These are phyloP conservation scores for Xylaria intraflava DNA, from an alignment of 495 filamentous ascomycete genomes.

Conservation along the genomic window DNA sequence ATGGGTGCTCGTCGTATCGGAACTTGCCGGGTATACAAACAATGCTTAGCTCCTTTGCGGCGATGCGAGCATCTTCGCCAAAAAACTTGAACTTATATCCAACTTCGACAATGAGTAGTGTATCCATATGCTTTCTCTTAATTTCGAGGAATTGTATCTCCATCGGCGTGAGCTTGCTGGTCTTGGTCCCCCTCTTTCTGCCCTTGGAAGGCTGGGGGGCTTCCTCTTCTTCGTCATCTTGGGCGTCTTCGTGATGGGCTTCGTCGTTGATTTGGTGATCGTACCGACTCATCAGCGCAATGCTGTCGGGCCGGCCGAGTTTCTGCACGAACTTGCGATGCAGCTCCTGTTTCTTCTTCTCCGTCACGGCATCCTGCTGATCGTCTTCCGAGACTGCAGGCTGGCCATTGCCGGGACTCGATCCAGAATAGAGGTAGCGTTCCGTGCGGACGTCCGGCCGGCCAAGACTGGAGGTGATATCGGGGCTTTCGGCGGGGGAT, in stretches of 20 bases:
- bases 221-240: conserved; percentile 52
- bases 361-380: conserved; percentile 41
- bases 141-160: conserved; percentile 90
- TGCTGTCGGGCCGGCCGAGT: conserved; percentile 74
- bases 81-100: conserved; percentile 98
- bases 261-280: conserved; percentile 49
- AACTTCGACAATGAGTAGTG: conserved; percentile 83
- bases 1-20: conserved; percentile 90
- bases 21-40: conserved; percentile 96
- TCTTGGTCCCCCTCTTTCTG: conserved; percentile 66
- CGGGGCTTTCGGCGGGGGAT: conserved; percentile 6
- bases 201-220: conserved; percentile 36
- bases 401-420: conserved; percentile 17
- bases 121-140: conserved; percentile 86
- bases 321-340: conserved; percentile 87
- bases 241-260: conserved; percentile 40
- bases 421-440: conserved; percentile 39
- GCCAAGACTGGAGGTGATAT: conserved; percentile 5
- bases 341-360: conserved; percentile 56
- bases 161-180: conserved; percentile 86
- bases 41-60: conserved; percentile 87
- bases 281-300: conserved; percentile 59
- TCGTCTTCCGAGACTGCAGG: conserved; percentile 32
- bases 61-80: conserved; percentile 89
- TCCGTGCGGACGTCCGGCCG: conserved; percentile 32